Base-by-base conservation (phyloP, 2,329 filamentous ascomycete genomes). In the Rugonectria rugulosa region DNA sequence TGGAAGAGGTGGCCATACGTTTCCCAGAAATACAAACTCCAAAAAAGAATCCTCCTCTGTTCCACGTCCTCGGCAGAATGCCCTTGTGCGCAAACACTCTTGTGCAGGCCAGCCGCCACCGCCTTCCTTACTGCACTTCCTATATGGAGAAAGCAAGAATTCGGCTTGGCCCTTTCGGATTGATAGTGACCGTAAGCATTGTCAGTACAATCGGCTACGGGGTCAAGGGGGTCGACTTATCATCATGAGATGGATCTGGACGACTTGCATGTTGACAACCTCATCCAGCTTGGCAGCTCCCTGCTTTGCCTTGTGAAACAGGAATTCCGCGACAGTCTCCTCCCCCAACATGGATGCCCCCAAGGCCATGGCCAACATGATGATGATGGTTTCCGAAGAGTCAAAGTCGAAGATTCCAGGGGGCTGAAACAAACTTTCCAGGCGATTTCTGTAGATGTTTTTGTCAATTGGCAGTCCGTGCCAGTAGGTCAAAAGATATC, bases 201-300 rank as follows among this genome's bases (percentile, higher is more conserved):
- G 45, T 53, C 23, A 63, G 41, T 38, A 15, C 12, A 60, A 62
- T 11, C 61, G 58, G 24, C 5, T 17, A 5, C 26, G 14, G 20
- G 29, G 17, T n/a, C 11, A 14, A 11, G 29, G 29, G 12, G n/a
- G 6, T 44, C 20, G 3, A 60, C 76, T 76, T 75, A 79, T 79
- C 75, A 79, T 77, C 24, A 79, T 65, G 12, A 78, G 59, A 1
- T 75, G 70, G 6, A 78, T 69, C 53, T 79, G 77, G 4, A 79
- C 68, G 1, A 73, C 73, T 46, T 79, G 75, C 12, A 77, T 59
- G 37, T 79, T 79, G 3, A 79, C 77, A 14, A 77, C 72, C 21
- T 79, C 77, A 40, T 79, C 77, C 41, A 75, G 67, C 6, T 70
- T 66, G 6, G 62, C 62, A 11, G 70, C 64, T 0, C 73, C 72